Percentiles rank a stretch among this genome's conserved stretches.
Evolutionary conservation across 164 flowering plant genomes (phyloP).

Genomic region (Cinnamomum micranthum): DNA sequence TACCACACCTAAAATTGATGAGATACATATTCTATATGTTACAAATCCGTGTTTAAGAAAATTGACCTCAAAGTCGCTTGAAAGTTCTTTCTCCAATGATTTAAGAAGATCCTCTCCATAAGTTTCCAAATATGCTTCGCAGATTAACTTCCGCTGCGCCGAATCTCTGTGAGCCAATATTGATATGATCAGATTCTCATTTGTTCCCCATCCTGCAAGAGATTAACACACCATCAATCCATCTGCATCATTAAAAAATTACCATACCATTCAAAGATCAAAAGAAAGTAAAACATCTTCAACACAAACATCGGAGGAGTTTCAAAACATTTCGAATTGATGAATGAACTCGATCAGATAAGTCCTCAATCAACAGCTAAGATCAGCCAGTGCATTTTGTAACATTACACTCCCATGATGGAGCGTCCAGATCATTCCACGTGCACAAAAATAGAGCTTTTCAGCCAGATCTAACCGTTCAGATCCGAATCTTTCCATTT

Average conservation of each 20-base stretch:
- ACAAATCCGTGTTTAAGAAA: not conserved
- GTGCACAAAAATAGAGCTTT: not conserved
- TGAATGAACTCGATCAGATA: too few species aligned
- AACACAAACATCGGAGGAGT: too few species aligned
- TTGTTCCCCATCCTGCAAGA: slow-evolving; percentile 81
- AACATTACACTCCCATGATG: not conserved
- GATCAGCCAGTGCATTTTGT: too few species aligned
- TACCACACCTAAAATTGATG: not conserved
- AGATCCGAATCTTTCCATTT: not conserved
- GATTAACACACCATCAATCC: slow-evolving; percentile 2
- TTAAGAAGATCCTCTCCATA: slow-evolving; percentile 75
- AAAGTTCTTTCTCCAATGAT: slow-evolving; percentile 56
- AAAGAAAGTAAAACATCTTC: too few species aligned
- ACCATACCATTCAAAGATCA: not conserved
- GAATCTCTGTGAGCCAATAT: slow-evolving; percentile 75
- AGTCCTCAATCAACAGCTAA: too few species aligned
- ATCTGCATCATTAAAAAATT: too few species aligned
- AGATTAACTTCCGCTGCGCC: slow-evolving; percentile 50
- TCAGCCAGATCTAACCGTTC: not conserved
- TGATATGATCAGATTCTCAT: slow-evolving; percentile 59
- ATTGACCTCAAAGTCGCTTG: slow-evolving; percentile 65
- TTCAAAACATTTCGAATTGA: too few species aligned
- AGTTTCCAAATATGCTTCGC: slow-evolving; percentile 43
- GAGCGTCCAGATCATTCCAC: not conserved
- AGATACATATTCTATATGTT: not conserved